Evolutionary conservation across 2,329 filamentous ascomycete genomes (phyloP).

Genomic region (Helminthosporium solani): DNA sequence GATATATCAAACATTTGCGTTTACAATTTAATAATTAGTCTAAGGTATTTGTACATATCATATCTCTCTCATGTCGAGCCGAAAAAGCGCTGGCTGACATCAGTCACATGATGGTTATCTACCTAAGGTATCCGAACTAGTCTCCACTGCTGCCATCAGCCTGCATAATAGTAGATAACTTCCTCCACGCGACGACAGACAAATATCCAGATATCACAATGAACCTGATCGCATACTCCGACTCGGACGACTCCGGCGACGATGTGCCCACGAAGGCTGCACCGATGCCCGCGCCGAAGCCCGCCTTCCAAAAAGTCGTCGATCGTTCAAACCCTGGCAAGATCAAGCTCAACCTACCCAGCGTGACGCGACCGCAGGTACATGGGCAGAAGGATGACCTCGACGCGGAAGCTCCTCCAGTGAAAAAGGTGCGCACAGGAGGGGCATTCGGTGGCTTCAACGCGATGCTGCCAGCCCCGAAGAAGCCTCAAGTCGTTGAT

Average conservation of each 20-base stretch:
- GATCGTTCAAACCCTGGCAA: conserved; percentile 79
- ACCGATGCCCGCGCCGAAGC: conserved; percentile 51
- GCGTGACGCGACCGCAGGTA: conserved; percentile 47
- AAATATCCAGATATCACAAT: conserved; percentile 54
- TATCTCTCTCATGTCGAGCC: neutral
- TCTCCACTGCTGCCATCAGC: conserved; percentile 6
- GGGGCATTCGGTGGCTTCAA: conserved; percentile 78
- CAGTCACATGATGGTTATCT: too few species aligned
- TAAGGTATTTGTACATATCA: too few species aligned
- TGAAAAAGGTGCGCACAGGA: conserved; percentile 68
- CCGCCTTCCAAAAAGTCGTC: conserved; percentile 75
- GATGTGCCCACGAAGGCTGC: conserved; percentile 48
- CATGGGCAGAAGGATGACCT: conserved; percentile 41
- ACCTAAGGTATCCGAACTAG: too few species aligned
- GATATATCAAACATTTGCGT: too few species aligned
- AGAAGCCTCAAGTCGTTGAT: conserved; percentile 48
- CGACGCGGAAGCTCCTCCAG: conserved; percentile 52
- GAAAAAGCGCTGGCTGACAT: too few species aligned
- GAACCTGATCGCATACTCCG: conserved; percentile 81
- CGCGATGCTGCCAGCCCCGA: conserved; percentile 82
- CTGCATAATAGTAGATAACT: conserved; percentile 10
- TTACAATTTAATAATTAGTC: too few species aligned
- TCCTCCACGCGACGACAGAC: conserved; percentile 6
- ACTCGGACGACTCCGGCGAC: conserved; percentile 69
- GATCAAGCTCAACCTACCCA: conserved; percentile 77